Base-by-base conservation (phyloP, 1,284 basidiomycete genomes). In the Chalciporus sp. region DNA sequence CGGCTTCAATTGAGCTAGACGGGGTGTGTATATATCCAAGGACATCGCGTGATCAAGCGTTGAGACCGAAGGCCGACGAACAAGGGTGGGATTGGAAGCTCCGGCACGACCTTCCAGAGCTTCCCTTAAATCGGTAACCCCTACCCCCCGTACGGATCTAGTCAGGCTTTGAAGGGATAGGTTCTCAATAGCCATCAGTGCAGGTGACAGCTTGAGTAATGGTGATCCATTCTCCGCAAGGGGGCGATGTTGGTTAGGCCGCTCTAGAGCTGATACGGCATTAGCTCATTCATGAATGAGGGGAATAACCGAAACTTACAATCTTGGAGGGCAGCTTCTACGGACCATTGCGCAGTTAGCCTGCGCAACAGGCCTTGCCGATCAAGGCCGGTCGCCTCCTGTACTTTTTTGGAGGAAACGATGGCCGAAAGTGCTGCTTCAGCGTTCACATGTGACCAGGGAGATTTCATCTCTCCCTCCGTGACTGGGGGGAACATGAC, bases 161-260 rank as follows among this genome's bases (percentile, higher is more conserved):
- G 85, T 81, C 51, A 94, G 74, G 60, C 89, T 92, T 65, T 90
- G 88, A 49, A 92, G 76, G 4, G 92, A 94, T 23, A 90, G 76
- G 68, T 95, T 95, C 58, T 94, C 90, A 55, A 92, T 90, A 57
- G 90, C 88, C 91, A 94, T 94, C 54, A 95, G 74, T 14, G 87
- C 85, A 40, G 88, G 90, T 3, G 90, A 88, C 33, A 93, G 83
- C 67, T 86, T 90, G 55, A 91, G 79, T 47, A 92, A 77, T 4
- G 88, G 84, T 1, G 87, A 84, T 43, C 85, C 73, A 26, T 83
- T 84, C 58, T 91, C 87, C 35, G 81, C 81, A 16, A 85, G 75
- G 40, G 83, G 62, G 1, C 90, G 82, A 53, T 79, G 83, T n/a
- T 74, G 76, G 8, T 80, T 75, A 43, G 80, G 78, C 51, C 75